A percentile compares a stretch with the other conserved stretches of the same genome.
These are phyloP conservation scores for Hansenula anomala DNA, from an alignment of 1,139 yeast genomes.

Conservation along the genomic window DNA sequence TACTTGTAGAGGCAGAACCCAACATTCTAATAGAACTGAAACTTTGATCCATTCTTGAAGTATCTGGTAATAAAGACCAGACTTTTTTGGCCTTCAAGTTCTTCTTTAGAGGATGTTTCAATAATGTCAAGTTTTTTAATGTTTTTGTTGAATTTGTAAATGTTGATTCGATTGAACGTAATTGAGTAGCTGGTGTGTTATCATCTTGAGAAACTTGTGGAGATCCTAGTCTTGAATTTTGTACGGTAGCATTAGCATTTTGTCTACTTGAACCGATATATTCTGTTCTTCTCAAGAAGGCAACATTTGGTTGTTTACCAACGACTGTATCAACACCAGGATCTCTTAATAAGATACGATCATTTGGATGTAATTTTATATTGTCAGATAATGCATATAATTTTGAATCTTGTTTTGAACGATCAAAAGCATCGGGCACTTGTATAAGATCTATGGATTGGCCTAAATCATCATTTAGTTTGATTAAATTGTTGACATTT, in stretches of 20 bases:
- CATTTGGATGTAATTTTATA: conserved; percentile 65
- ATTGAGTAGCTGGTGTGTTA: conserved; percentile 58
- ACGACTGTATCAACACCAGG: conserved; percentile 57
- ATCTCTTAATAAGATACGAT: conserved; percentile 72
- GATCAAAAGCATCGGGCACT: conserved; percentile 65
- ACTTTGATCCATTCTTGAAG: conserved; percentile 78
- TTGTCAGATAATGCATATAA: conserved; percentile 31
- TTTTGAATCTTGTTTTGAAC: conserved; percentile 43
- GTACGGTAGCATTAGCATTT: neutral
- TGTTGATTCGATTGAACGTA: conserved; percentile 68
- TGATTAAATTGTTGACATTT: conserved; percentile 61
- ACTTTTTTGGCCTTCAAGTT: conserved; percentile 69
- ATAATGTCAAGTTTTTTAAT: conserved; percentile 34
- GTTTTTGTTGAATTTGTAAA: conserved; percentile 59
- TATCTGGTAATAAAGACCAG: conserved; percentile 85
- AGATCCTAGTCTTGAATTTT: conserved; percentile 11
- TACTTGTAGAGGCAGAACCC: conserved; percentile 65
- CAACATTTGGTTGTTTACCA: conserved; percentile 53
- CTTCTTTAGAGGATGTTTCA: conserved; percentile 77
- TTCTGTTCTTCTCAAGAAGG: conserved; percentile 91
- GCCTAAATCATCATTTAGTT: conserved; percentile 71
- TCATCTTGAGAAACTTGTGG: conserved; percentile 5
- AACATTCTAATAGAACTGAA: conserved; percentile 68
- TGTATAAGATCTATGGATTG: conserved; percentile 72
- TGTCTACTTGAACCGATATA: conserved; percentile 44